phyloP scores from a whole-genome alignment of 139 green algal genomes.

The Auxenochlorella pyrenoidosa region DNA sequence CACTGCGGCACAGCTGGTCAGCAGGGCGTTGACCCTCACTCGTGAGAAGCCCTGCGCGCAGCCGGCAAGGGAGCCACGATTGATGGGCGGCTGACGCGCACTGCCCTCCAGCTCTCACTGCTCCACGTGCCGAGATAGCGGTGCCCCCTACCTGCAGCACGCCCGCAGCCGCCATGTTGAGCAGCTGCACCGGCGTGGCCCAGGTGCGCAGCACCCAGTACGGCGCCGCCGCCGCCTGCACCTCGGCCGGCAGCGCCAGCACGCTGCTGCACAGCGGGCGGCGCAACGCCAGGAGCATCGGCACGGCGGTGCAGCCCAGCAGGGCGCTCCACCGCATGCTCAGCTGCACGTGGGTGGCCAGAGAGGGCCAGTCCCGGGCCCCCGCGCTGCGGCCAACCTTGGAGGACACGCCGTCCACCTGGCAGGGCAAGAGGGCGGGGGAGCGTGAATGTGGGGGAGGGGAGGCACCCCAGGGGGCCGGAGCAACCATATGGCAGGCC shows the following conservation, averaged over 20 bases:
- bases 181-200: conserved; percentile 55
- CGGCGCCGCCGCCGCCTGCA: conserved; percentile 25
- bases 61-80: neutral
- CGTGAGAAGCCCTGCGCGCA: conserved; percentile 56
- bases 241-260: conserved; percentile 37
- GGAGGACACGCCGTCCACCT: conserved; percentile 55
- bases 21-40: conserved; percentile 50
- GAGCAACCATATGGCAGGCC: too few relatives aligned
- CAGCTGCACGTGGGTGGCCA: conserved; percentile 54
- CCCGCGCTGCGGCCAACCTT: conserved; percentile 66
- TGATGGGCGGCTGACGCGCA: too few relatives aligned
- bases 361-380: conserved; percentile 41
- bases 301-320: neutral
- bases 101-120: too few relatives aligned
- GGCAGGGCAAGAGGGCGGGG: neutral
- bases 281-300: conserved; percentile 4
- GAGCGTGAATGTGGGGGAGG: too few relatives aligned
- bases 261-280: conserved; percentile 26
- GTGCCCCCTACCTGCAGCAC: conserved; percentile 45
- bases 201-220: conserved; percentile 57
- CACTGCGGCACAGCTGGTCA: conserved; percentile 57
- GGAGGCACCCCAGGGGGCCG: too few relatives aligned
- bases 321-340: conserved; percentile 49
- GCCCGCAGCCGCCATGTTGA: conserved; percentile 63
- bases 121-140: too few relatives aligned